Base-by-base conservation (phyloP, 306 rosid species). In the Malus sylvestris region DNA sequence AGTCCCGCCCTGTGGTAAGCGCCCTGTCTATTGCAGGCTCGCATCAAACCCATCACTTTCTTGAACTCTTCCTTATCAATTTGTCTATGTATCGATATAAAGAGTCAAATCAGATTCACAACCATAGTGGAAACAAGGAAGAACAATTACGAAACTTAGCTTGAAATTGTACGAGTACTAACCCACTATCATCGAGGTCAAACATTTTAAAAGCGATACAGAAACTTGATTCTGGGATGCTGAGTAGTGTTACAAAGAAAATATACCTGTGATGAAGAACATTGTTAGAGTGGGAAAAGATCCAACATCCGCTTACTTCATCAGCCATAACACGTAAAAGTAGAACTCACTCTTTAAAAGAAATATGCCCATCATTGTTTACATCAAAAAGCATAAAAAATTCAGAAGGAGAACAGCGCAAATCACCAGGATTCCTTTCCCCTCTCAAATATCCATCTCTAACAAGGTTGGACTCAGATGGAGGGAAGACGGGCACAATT, bases 11-110 rank as follows among this genome's bases (percentile, higher is more conserved):
- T 85, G 74, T 91, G 92, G 15, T 87, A 73, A 88, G 84, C 88
- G 32, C 96, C 96, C 67, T 90, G 95, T 61, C 98, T 83, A 77
- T 89, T 87, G 72, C 84, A 89, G 75, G 93, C 81, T 76, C 96
- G 97, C 98, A 94, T 91, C 83, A 90, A 86, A 80, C 87, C 87
- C 97, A 94, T 91, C 72, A 91, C 97, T 89, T 91, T 87, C 87
- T 94, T 91, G 89, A 94, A 94, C 85, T 94, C 98, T 76, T 89
- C 89, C 85, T 85, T 89, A 64, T 75, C 91, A 78, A 94, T 91
- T 86, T 85, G 87, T 72, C 98, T 94, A 53, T 14, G 63, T 29
- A 77, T 38, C 29, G 4, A 72, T 44, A 61, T 4, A 57, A 3
- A 46, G 33, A 49, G 58, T 51, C 80, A 71, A 38, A 27, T 60